Base-by-base conservation (phyloP, 257 asterid genomes). In the Datura wrightii region DNA sequence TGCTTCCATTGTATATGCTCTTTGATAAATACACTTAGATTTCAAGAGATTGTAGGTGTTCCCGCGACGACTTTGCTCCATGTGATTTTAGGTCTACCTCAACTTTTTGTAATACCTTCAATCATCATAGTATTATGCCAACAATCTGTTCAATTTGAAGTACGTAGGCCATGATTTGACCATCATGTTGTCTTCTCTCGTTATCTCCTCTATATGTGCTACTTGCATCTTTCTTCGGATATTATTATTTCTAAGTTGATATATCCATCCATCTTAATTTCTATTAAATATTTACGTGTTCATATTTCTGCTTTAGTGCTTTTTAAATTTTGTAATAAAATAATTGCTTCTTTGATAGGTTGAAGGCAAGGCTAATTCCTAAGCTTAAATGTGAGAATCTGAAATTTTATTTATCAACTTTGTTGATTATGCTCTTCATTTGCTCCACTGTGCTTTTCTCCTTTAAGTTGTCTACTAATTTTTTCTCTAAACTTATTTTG, bases 401-500 rank as follows among this genome's bases (percentile, higher is more conserved):
- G 82, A 50, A 76, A 5, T 14, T 76, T 3, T 50, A 76, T 48
- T 24, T 50, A 76, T 76, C 82, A 50, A 15, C 31, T 50, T 76
- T 24, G 62, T 50, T 76, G 81, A 74, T 48, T 48, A 7, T 48
- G 46, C 63, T 52, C 46, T 50, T 52, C 31, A 31, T 50, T 24
- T 72, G 19, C 56, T 48, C 39, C 60, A 48, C 42, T 6, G 55
- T 44, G 58, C 10, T 36, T 50, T 74, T 48, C 13, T 1, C 62
- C 82, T 62, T 34, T 13, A 11, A 74, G 39, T 14, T 9, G 24
- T 7, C 62, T 31, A 13, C 36, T 16, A 46, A 63, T 83, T 58
- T n/a, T 42, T 14, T 87, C 48, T 79, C 39, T 54, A n/a, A 60
- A 59, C 79, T 89, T 84, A 79, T 79, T 67, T 13, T 83, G 66